These are phyloP conservation scores for Chloroidium sp. DNA, from an alignment of 163 green algal genomes.

Conservation along the genomic window DNA sequence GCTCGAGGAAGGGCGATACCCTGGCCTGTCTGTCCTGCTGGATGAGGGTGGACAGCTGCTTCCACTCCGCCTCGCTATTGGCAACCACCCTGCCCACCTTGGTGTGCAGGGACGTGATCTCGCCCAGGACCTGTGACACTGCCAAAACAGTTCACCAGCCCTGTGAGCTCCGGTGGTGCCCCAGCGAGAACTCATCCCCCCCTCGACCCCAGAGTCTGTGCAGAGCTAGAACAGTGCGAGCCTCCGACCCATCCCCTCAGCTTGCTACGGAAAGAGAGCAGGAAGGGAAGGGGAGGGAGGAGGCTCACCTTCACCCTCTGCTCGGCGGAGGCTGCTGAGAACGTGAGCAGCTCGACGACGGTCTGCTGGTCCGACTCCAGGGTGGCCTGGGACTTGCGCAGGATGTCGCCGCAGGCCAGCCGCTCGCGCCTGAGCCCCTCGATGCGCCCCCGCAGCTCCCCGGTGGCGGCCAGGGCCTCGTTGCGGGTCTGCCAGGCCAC, in stretches of 20 bases:
- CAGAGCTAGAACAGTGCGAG: too few species aligned
- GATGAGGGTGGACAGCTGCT: conserved; percentile 73
- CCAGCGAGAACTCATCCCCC: too few species aligned
- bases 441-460: conserved; percentile 64
- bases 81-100: conserved; percentile 73
- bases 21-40: conserved; percentile 60
- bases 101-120: conserved; percentile 66
- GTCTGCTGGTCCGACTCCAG: conserved; percentile 68
- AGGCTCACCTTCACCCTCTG: conserved; percentile 49
- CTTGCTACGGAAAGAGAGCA: background rate
- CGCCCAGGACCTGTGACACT: conserved; percentile 43
- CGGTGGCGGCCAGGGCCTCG: conserved; percentile 12
- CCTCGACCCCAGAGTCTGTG: too few species aligned
- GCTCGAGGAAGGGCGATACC: background rate
- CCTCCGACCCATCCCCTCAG: background rate
- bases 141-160: background rate
- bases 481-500: conserved; percentile 76
- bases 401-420: conserved; percentile 75
- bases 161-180: too few species aligned
- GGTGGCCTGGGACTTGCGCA: conserved; percentile 64
- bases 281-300: background rate
- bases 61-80: conserved; percentile 76
- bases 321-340: conserved; percentile 51
- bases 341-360: conserved; percentile 69
- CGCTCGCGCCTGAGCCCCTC: conserved; percentile 78